Evolutionary conservation across 805 yeast species (phyloP).

Genomic region (Starmerella cellae): DNA sequence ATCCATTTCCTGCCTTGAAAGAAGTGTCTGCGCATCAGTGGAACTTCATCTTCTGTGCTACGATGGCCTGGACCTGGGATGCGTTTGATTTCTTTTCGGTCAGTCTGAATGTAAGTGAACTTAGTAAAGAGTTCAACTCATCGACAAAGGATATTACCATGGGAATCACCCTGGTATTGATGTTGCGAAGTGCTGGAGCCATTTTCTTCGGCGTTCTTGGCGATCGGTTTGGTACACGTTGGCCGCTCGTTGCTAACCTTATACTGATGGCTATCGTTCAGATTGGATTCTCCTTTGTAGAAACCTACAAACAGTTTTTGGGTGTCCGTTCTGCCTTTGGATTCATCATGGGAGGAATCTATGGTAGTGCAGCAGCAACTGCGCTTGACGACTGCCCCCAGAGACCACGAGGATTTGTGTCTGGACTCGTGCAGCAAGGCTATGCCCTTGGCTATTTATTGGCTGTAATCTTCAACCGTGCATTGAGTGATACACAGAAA

Average conservation of each 20-base stretch:
- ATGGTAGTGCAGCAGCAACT: slow-evolving; percentile 51
- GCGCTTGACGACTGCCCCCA: slow-evolving; percentile 54
- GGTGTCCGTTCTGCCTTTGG: slow-evolving; percentile 56
- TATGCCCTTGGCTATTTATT: slow-evolving; percentile 58
- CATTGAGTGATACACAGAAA: slow-evolving; percentile 35
- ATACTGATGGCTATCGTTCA: slow-evolving; percentile 42
- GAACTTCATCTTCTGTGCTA: slow-evolving; percentile 48
- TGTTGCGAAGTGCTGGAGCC: slow-evolving; percentile 64
- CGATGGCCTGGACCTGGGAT: slow-evolving; percentile 58
- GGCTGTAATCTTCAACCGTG: slow-evolving; percentile 53
- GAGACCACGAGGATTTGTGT: slow-evolving; percentile 45
- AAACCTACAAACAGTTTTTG: slow-evolving; percentile 44
- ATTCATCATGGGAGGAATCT: slow-evolving; percentile 58
- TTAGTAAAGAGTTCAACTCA: slow-evolving; percentile 38
- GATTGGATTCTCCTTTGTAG: slow-evolving; percentile 52
- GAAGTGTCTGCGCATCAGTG: slow-evolving; percentile 42
- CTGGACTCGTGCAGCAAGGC: slow-evolving; percentile 70
- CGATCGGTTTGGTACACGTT: slow-evolving; percentile 54
- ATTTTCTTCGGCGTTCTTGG: slow-evolving; percentile 48
- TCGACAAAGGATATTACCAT: slow-evolving; percentile 44
- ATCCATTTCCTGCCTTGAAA: slow-evolving; percentile 50
- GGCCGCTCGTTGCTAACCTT: slow-evolving; percentile 47
- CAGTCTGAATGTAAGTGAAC: slow-evolving; percentile 39
- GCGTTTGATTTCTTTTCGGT: slow-evolving; percentile 60
- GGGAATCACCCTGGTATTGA: slow-evolving; percentile 60